Base-by-base conservation (phyloP, 805 yeast species). In the Suhomyces sp. region DNA sequence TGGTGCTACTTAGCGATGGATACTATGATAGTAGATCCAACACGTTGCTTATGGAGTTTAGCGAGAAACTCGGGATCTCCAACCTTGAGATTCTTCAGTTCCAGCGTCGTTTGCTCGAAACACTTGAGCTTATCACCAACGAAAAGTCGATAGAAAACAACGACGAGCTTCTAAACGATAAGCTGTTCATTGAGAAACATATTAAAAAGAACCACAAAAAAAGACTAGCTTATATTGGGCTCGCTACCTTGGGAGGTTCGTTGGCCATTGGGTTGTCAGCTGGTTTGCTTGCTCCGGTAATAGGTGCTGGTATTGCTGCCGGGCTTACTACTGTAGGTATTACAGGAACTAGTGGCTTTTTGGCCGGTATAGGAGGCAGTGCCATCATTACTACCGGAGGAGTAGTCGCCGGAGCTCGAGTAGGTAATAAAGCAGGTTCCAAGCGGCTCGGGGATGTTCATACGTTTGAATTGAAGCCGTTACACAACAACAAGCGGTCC, bases 271-370 rank as follows among this genome's bases (percentile, higher is more conserved):
- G 99, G 1, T 74, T 94, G 17, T 89, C 97, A 54, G 98, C 97
- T 7, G 99, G 99, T 6, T 69, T 94, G 43, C 72, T 94, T 44
- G 99, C 99, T 0, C 99, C 99, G 0, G 96, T 96, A 2, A 96
- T 94, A 62, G 98, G 98, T 47, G 98, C 98, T 1, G 99, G 99
- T 62, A 64, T 94, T 25, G 99, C 98, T 1, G 98, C 98, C 3
- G 99, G 98, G 13, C 75, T 94, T 40, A 86, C 97, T 1, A 94
- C 99, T 0, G 83, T 93, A 20, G 99, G 99, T 29, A 87, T 96
- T 20, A 77, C 89, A 1, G 98, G 99, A n/a, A 90, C 98, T 0
- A 71, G 90, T 13, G 89, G 96, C 1, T 94, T 94, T 58, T 73
- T 94, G 29, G 97, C 97, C 0, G 98, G 99, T 48, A 89, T 93